phyloP scores from a whole-genome alignment of 2,329 filamentous ascomycete genomes.

The Colletotrichum tropicicola region DNA sequence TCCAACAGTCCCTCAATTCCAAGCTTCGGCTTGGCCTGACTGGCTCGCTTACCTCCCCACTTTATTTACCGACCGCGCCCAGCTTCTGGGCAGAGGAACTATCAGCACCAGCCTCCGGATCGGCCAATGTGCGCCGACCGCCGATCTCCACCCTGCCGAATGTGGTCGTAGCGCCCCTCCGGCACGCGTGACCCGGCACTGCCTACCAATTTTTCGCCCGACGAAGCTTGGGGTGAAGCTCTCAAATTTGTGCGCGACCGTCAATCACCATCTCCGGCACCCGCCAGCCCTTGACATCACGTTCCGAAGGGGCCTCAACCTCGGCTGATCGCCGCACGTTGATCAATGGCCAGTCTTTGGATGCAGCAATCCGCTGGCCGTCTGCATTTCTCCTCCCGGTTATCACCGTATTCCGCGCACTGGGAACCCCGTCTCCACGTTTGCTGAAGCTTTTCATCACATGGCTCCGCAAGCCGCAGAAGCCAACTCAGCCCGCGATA shows the following conservation, averaged over 20 bases:
- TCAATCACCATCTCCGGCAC: neutral
- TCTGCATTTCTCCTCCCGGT: neutral
- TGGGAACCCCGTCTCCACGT: constrained; percentile 6
- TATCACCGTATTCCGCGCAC: neutral
- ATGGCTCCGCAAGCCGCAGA: neutral
- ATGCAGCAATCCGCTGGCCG: neutral
- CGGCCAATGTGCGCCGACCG: constrained; percentile 17
- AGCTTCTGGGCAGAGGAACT: constrained; percentile 9
- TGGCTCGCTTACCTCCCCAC: neutral
- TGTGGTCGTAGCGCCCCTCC: constrained; percentile 14
- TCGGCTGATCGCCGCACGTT: neutral
- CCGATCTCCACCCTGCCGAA: constrained; percentile 7
- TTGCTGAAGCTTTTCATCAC: neutral
- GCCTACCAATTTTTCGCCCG: constrained; percentile 23
- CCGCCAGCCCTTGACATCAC: constrained; percentile 5
- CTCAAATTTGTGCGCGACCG: neutral
- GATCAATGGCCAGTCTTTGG: neutral
- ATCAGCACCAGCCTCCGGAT: constrained; percentile 8
- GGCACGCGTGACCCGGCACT: constrained; percentile 25
- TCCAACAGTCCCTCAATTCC: neutral
- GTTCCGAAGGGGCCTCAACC: neutral
- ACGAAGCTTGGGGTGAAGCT: neutral
- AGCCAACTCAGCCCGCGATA: too few species aligned
- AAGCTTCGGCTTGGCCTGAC: neutral
- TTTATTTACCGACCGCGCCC: constrained; percentile 15